Conservation (phyloP, 495 filamentous ascomycete genomes). For the Aspergillus cavernicola region DNA sequence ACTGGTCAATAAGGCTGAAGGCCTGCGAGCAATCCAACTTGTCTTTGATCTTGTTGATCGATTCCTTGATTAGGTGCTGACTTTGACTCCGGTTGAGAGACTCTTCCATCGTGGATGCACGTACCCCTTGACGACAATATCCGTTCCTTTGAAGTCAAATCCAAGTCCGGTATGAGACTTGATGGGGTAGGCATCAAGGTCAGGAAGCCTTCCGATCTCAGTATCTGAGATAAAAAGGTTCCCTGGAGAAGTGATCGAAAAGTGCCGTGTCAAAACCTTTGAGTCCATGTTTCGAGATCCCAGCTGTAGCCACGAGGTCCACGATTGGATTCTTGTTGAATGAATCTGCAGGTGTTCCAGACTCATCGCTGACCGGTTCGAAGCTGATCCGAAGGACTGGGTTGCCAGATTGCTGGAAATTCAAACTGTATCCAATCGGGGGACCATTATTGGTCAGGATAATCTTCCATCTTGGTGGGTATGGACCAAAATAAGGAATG, state of each 20-base stretch:
- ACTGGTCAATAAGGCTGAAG: background rate
- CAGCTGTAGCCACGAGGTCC: background rate
- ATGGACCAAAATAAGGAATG: constrained; percentile 13
- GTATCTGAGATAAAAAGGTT: background rate
- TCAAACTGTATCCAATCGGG: constrained; percentile 19
- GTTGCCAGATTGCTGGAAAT: constrained; percentile 11
- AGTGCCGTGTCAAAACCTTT: background rate
- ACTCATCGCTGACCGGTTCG: constrained; percentile 11
- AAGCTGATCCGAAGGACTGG: constrained; percentile 15
- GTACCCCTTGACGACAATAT: constrained; percentile 19
- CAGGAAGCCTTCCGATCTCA: background rate
- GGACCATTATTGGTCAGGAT: constrained; percentile 12
- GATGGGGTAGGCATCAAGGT: constrained; percentile 2
- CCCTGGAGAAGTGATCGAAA: background rate
- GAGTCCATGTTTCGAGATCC: background rate
- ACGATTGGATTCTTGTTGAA: background rate
- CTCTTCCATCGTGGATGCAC: constrained; percentile 4
- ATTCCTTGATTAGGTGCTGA: background rate
- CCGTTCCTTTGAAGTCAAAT: constrained; percentile 13
- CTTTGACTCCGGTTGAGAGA: background rate
- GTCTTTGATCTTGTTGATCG: background rate
- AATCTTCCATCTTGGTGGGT: constrained; percentile 9
- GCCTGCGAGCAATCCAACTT: background rate
- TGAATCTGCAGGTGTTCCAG: background rate
- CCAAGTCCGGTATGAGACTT: constrained; percentile 18